Evolutionary conservation across 1,139 yeast species (phyloP), one percentile per base, ranked within the genome.

Genomic region (Sugiyamaella neomexicana): DNA sequence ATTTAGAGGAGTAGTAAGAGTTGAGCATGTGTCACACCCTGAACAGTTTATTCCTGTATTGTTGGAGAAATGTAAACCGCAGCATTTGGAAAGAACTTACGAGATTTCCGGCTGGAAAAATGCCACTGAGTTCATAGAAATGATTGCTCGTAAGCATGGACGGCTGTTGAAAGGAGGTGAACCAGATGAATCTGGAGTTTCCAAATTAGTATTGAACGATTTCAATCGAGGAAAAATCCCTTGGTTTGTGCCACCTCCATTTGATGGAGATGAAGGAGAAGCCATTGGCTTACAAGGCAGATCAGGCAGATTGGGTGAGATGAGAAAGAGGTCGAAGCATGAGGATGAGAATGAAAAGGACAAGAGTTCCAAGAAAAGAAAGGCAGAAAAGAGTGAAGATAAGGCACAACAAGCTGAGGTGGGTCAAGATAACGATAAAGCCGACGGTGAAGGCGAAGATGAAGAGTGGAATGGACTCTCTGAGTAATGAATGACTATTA

Each of bases 151-250:
- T 70, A 93, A 91, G 72, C 88, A 83, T 54, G 99, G 99, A 60
- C 83, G 96, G 70, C 78, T 93, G 62, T 76, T 93, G 65, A 93
- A 93, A 73, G 99, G 99, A 58, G 99, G 98, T 62, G 99, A 93
- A 73, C 96, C 98, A 1, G 98, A 93, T 72, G 97, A 91, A 73
- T 79, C 85, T 62, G 95, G 97, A 64, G 91, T 93, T 55, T 85
- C 99, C 50, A 93, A 90, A 71, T 86, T 86, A 68, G 85, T 93
- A 34, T 80, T 93, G 68, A 90, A 89, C 65, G 99, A 93, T 71
- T 93, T 93, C 76, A 93, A 89, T 74, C 82, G 99, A 72, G 99
- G 99, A 58, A 89, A 90, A 68, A 90, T 93, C 55, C 99, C 99
- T 23, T 93, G 99, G 99, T 93, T 93, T 70, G 89, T 89, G 34